These are phyloP conservation scores for Mangifera indica DNA, from an alignment of 345 rosid genomes.

Conservation along the genomic window DNA sequence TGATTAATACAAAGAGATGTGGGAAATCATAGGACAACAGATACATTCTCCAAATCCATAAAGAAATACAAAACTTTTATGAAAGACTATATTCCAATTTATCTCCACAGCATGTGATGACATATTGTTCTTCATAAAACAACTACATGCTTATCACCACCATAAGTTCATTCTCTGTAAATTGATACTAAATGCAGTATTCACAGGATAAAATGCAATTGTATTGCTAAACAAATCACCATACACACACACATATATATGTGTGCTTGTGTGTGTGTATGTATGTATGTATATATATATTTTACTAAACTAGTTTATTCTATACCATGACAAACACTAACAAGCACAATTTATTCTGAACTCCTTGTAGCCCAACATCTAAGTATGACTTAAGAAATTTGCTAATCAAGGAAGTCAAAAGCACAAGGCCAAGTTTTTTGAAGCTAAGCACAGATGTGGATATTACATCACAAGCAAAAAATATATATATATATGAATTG, in stretches of 20 bases:
- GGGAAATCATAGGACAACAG: neutral
- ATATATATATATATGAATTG: neutral
- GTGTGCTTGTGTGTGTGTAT: too few relatives aligned
- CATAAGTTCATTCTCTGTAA: neutral
- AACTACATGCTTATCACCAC: neutral
- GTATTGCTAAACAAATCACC: neutral
- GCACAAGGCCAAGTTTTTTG: too few relatives aligned
- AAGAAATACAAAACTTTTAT: neutral
- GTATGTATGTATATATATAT: too few relatives aligned
- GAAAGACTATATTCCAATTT: neutral
- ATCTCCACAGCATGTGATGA: neutral
- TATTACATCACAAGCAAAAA: neutral
- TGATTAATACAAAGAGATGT: neutral
- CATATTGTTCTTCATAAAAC: slow-evolving; percentile 1
- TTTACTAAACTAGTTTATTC: neutral
- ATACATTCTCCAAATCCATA: neutral
- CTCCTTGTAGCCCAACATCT: too few relatives aligned
- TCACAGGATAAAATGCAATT: neutral
- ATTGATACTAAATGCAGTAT: neutral
- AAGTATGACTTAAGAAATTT: too few relatives aligned
- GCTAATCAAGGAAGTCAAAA: too few relatives aligned
- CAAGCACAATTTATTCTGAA: too few relatives aligned
- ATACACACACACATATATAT: too few relatives aligned
- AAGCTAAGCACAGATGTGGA: too few relatives aligned
- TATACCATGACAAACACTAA: neutral